Base-by-base conservation (phyloP, 768 basidiomycete species). In the Pseudohyphozyma bogoriensis region DNA sequence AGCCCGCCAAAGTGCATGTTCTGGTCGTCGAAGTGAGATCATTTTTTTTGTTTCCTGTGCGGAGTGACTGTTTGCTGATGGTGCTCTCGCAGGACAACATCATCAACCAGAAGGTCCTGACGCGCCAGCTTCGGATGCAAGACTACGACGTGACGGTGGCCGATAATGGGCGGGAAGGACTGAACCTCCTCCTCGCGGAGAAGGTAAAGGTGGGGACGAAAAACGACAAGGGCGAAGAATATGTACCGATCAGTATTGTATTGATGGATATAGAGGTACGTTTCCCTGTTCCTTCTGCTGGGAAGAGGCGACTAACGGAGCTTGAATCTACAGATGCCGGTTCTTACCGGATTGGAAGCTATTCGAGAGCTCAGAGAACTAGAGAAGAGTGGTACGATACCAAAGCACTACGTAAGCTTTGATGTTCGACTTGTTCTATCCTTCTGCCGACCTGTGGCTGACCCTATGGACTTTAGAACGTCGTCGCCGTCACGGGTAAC, bases 41-140 rank as follows among this genome's bases (percentile, higher is more conserved):
- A 44, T 5, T 40, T 40, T 13, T 51, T 33, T 10, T 11, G 12
- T 28, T 11, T 9, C 7, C 3, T 26, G n/a, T 4, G n/a, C n/a
- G 26, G 24, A 6, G n/a, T n/a, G n/a, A n/a, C n/a, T 22, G 29
- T 9, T 46, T 28, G 31, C 51, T 32, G 4, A 3, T 10, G 4
- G 5, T 13, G 4, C 8, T 1, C 16, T 16, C 18, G 31, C 29
- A 59, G 53, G 66, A 68, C 58, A 68, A 68, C 52, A 42, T 64
- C 46, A 51, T 67, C 51, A 68, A 64, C 42, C 63, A 59, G 22
- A 62, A 64, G 42, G 63, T 68, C 9, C 55, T 68, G 10, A n/a
- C 33, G 8, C 66, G 66, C 1, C 66, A 68, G 44, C 63, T 68
- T 42, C 59, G 59, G 52, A 51, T 39, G 22, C 46, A 52, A 6